Base-by-base conservation (phyloP, 2,329 filamentous ascomycete species). In the Didymella arachidicola region DNA sequence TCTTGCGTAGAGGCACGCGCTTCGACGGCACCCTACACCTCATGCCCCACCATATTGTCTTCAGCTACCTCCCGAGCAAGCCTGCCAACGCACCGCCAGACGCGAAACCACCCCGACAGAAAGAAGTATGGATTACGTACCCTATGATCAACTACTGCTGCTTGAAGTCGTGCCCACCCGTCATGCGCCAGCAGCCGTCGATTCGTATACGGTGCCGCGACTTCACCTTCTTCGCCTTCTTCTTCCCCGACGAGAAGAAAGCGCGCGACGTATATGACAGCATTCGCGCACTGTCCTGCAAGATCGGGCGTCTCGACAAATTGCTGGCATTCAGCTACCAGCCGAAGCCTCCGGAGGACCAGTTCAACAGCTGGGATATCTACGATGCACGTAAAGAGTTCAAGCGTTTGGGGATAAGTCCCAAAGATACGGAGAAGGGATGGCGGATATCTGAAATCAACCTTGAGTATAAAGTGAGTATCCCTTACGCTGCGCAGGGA, bases 401-500 rank as follows among this genome's bases (percentile, higher is more conserved):
- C 79, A 86, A 87, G 64, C 87, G 95, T 25, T 90, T 97, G 79
- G 95, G 94, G 42, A 90, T 97, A 68, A 91, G 90, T 66, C 87
- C 88, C 51, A 93, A 96, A 77, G 87, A 87, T n/a, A 79, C 79
- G n/a, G 83, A 93, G 64, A 87, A 85, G 68, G 91, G 90, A 27
- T 99, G 95, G 95, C 88, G 95, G 62, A 87, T 99, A 73, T 93
- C 92, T 8, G 86, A 86, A 51, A 93, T 99, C 79, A 99, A 99
- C 78, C 82, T 86, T 51, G 92, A 97, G 78, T 98, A 97, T 74
- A 82, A 81, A 64, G 85, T 87, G 78, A 29, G 63, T 44, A 41
- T 10, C 18, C 44, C 7, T 19, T 34, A 41, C 61, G 26, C 19
- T 45, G 10, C 27, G 4, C n/a, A 16, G 10, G 11, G 26, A 2